These are phyloP conservation scores for Phytophthora syringae DNA, from an alignment of 352 stramenopile species.

Conservation along the genomic window DNA sequence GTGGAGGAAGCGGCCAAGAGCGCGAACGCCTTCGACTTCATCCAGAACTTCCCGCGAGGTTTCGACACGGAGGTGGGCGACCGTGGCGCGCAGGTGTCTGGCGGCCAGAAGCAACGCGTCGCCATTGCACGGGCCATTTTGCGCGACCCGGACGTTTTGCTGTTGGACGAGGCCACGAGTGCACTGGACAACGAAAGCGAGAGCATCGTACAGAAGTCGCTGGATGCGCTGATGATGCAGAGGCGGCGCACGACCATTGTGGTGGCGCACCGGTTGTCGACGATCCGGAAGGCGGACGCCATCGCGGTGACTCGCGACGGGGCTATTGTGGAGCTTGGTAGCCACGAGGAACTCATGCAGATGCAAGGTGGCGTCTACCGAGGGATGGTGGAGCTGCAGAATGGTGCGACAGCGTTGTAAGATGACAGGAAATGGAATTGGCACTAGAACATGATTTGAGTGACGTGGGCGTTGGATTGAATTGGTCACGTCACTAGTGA, in stretches of 20 bases:
- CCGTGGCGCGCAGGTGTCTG: conserved; percentile 42
- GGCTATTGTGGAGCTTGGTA: conserved; percentile 41
- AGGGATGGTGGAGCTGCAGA: conserved; percentile 22
- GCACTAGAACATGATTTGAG: too few species aligned
- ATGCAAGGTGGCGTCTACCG: conserved; percentile 56
- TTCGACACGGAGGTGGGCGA: conserved; percentile 47
- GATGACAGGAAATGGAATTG: not conserved
- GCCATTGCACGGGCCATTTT: conserved; percentile 43
- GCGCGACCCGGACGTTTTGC: conserved; percentile 35
- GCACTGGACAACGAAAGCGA: conserved; percentile 48
- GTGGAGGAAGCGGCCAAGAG: conserved; percentile 42
- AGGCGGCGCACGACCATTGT: conserved; percentile 48
- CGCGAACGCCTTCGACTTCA: conserved; percentile 47
- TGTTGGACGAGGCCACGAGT: conserved; percentile 43
- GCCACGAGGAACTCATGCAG: conserved; percentile 75
- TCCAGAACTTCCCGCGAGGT: conserved; percentile 38
- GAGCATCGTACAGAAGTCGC: conserved; percentile 40
- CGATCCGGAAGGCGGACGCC: conserved; percentile 41
- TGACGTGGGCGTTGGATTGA: not conserved
- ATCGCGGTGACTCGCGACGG: conserved; percentile 44
- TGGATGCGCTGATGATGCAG: conserved; percentile 36
- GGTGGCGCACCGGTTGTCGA: conserved; percentile 40
- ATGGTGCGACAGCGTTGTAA: not conserved
- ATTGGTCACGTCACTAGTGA: not conserved
- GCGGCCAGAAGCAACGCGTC: conserved; percentile 46